phyloP scores from a whole-genome alignment of 1,139 yeast genomes.

The Protomyces inouyei region DNA sequence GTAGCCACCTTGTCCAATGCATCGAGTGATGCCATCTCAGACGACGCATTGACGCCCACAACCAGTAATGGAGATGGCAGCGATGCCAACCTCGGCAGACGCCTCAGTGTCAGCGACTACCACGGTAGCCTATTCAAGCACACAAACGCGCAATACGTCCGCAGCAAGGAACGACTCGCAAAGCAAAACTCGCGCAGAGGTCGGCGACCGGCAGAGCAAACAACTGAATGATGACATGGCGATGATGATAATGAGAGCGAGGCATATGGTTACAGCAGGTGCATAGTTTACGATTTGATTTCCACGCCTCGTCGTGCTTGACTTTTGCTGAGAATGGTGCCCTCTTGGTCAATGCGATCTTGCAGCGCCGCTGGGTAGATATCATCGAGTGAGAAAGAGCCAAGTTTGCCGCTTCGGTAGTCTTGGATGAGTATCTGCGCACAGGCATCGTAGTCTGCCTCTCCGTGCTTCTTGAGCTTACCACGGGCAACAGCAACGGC shows the following conservation, averaged over 20 bases:
- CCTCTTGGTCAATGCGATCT: constrained; percentile 24
- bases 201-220: background rate
- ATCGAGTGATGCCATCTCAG: background rate
- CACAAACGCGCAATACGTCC: constrained; percentile 22
- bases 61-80: background rate
- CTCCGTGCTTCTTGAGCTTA: constrained; percentile 33
- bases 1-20: background rate
- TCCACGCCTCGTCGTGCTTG: constrained; percentile 7
- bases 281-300: background rate
- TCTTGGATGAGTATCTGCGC: constrained; percentile 65
- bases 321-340: constrained; percentile 17
- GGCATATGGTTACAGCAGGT: background rate
- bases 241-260: background rate
- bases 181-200: constrained; percentile 9
- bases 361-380: constrained; percentile 5
- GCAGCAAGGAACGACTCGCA: constrained; percentile 23
- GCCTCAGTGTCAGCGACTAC: constrained; percentile 1
- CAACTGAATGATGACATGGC: background rate
- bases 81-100: background rate
- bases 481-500: constrained; percentile 48
- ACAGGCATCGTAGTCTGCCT: constrained; percentile 43
- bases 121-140: constrained; percentile 12
- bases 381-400: constrained; percentile 42
- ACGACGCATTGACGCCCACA: background rate
- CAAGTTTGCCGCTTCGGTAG: constrained; percentile 59